Evolutionary conservation across 1,284 basidiomycete species (phyloP).

Genomic region (Pyrrhoderma noxium): DNA sequence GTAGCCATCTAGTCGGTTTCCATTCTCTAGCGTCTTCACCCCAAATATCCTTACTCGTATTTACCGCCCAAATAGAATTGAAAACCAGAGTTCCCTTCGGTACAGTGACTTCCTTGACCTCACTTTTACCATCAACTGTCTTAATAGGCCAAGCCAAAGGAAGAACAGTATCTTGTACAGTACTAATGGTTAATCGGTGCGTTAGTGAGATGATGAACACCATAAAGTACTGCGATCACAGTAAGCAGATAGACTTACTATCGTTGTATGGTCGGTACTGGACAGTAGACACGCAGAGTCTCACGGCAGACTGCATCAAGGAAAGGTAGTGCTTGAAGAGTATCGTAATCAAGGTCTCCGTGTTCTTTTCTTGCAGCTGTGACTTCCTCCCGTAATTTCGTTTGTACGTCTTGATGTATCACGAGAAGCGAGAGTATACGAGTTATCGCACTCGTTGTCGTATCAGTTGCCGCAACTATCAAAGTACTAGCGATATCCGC

Average conservation of each 20-base stretch:
- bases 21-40: constrained; percentile 20
- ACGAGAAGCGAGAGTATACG: constrained; percentile 24
- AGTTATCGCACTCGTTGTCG: constrained; percentile 25
- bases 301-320: constrained; percentile 30
- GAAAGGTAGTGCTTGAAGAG: constrained; percentile 26
- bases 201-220: not conserved
- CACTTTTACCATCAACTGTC: constrained; percentile 11
- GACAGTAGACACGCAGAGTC: constrained; percentile 23
- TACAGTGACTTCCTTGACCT: constrained; percentile 15
- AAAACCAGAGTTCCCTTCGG: constrained; percentile 19
- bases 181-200: not conserved
- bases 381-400: constrained; percentile 25
- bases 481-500: constrained; percentile 21
- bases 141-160: constrained; percentile 20
- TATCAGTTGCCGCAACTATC: constrained; percentile 27
- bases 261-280: constrained; percentile 4
- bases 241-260: constrained; percentile 6
- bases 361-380: constrained; percentile 19
- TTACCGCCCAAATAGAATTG: constrained; percentile 19
- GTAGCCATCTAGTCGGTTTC: constrained; percentile 23
- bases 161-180: constrained; percentile 17
- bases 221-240: too few relatives aligned
- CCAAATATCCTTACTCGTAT: constrained; percentile 20
- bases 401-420: constrained; percentile 22
- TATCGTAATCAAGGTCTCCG: constrained; percentile 26